Evolutionary conservation across 2,329 filamentous ascomycete genomes (phyloP), one percentile per base, ranked within the genome.

Genomic region (Coccinonectria pachysandricola): DNA sequence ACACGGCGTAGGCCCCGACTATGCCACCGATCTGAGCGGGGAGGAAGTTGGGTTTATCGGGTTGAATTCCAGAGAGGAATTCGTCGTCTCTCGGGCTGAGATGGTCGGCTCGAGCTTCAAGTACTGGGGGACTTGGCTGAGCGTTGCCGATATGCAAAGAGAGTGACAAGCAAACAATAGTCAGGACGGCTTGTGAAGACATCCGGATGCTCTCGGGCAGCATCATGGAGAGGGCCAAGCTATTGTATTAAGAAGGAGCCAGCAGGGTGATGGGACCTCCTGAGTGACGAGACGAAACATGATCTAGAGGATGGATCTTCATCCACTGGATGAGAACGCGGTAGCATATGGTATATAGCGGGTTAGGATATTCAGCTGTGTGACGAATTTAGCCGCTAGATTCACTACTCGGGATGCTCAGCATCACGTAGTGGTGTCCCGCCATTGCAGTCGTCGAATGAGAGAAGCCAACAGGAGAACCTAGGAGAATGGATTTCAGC

Each of bases 21-120:
- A 96, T 81, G 40, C 78, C 84, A 37, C 81, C 79, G 42, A 95
- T 77, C 54, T 95, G 79, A 32, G 75, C 77, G 11, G 86, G 84
- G 12, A 95, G 71, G 30, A 79, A 73, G 66, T 57, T 37, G 60
- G 60, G 50, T 86, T n/a, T n/a, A n/a, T n/a, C 65, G 43, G 74
- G 62, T 24, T 73, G 53, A 19, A 76, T 71, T 42, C 65, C 56
- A 29, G 64, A 62, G 20, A 75, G 75, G 22, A 75, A 51, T 7
- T 76, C 69, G 6, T 71, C 72, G 54, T 75, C 59, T 52, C 74
- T 65, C 30, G 72, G 64, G 26, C 71, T 53, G 21, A 73, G 72
- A 17, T 52, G 47, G 43, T 40, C 50, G 39, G 46, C 31, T 35
- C 43, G 45, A 24, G 50, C 27, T 16, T 43, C 23, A 17, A 39